Percentiles rank a stretch among this genome's conserved stretches.
Evolutionary conservation across 441 rosid genomes (phyloP).

Genomic region (Pelargonium cotyledonis): DNA sequence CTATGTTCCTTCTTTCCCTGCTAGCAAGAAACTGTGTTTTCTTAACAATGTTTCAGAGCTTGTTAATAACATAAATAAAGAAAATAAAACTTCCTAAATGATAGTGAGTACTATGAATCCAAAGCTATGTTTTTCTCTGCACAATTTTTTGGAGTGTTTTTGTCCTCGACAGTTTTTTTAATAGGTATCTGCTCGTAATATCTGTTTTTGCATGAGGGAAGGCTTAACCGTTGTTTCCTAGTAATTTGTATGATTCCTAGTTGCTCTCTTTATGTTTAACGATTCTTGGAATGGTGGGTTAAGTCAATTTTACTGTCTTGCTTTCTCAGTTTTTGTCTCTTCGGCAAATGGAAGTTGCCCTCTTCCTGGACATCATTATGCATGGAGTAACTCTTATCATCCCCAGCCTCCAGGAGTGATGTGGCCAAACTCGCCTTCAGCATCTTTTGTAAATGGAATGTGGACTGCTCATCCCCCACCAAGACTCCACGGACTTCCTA

Average conservation of each 20-base stretch:
- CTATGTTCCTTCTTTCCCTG: neutral
- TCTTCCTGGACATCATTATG: constrained; percentile 34
- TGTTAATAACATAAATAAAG: neutral
- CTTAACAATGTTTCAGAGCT: neutral
- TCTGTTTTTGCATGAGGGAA: neutral
- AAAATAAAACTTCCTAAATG: neutral
- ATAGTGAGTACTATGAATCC: neutral
- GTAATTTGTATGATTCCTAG: neutral
- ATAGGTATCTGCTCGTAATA: neutral
- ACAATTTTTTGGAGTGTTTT: neutral
- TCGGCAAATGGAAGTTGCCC: constrained; percentile 30
- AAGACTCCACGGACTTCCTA: constrained; percentile 37
- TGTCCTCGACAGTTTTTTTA: neutral
- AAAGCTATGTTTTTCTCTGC: neutral
- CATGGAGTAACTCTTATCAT: constrained; percentile 40
- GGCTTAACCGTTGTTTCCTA: neutral
- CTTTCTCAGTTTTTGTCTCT: constrained; percentile 44
- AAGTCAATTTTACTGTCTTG: constrained; percentile 8
- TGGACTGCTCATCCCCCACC: constrained; percentile 29
- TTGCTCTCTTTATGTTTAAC: constrained; percentile 14
- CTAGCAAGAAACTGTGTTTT: neutral
- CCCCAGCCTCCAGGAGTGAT: constrained; percentile 38
- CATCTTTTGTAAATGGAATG: constrained; percentile 43
- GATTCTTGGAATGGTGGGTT: neutral
- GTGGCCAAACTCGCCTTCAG: constrained; percentile 44